phyloP scores from a whole-genome alignment of 2,329 filamentous ascomycete species.

The Phaeomoniella chlamydospora region DNA sequence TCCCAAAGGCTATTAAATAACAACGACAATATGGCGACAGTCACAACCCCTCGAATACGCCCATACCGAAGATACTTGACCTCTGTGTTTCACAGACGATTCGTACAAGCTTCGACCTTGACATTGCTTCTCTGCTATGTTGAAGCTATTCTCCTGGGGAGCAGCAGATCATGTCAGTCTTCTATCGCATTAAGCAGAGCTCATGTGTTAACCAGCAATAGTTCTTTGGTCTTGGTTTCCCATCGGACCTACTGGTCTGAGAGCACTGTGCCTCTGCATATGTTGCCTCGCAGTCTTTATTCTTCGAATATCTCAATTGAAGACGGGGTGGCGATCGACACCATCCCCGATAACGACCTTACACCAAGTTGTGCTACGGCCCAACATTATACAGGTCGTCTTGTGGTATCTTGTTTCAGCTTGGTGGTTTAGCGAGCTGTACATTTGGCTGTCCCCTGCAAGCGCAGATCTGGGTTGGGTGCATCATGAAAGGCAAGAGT shows the following conservation, averaged over 20 bases:
- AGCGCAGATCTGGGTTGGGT: constrained; percentile 56
- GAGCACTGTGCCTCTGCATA: constrained; percentile 60
- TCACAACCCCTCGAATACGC: constrained; percentile 23
- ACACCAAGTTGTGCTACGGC: constrained; percentile 37
- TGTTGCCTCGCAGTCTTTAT: constrained; percentile 66
- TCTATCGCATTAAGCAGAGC: background rate
- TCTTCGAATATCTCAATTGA: constrained; percentile 72
- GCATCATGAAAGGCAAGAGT: constrained; percentile 48
- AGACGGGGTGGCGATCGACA: constrained; percentile 59
- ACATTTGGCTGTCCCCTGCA: constrained; percentile 54
- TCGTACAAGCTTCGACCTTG: constrained; percentile 60
- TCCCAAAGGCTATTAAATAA: too few species aligned
- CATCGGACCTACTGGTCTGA: constrained; percentile 58
- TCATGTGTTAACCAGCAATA: constrained; percentile 17
- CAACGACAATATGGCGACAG: constrained; percentile 15
- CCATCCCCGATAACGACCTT: constrained; percentile 54
- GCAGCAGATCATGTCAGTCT: constrained; percentile 53
- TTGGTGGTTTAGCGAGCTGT: constrained; percentile 66
- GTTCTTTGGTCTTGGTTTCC: constrained; percentile 82
- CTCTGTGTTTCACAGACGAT: constrained; percentile 73
- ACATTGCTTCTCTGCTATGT: constrained; percentile 59
- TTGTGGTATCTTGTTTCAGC: constrained; percentile 67
- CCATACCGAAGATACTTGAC: constrained; percentile 81
- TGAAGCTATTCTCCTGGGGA: constrained; percentile 55
- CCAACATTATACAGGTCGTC: constrained; percentile 52